Evolutionary conservation across 176 grass and related monocot species (phyloP), one percentile per base, ranked within the genome.

Genomic region (Ensete ventricosum): DNA sequence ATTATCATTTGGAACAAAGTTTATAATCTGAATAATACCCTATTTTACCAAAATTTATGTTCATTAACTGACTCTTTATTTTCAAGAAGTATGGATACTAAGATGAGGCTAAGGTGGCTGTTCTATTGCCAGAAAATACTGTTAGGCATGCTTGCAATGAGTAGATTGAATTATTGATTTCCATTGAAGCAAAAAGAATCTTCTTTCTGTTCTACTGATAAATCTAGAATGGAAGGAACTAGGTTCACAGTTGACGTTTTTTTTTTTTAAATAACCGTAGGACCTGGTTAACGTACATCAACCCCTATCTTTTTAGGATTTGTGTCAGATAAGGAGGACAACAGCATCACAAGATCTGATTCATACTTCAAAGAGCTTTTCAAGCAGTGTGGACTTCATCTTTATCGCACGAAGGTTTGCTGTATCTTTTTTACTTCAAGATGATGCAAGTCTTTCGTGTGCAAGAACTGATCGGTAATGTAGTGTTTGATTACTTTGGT

Each of bases 261-360:
- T 23, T 23, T 29, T 65, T 65, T 9, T 65, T 26, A 29, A 23
- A 2, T 43, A 43, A 43, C 3, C 34, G 5, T 43, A 43, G 34
- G 4, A 43, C 5, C 3, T 43, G 34, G 34, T 43, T 43, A 43
- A 43, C 34, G 34, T 5, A 43, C 34, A 43, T 43, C 34, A 27
- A 27, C 1, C 11, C 3, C 27, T 7, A 9, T 74, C 21, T 24
- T 29, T 57, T 26, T 84, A 99, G 95, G 95, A 69, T 99, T 94
- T 89, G 90, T 99, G 53, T 73, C 94, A 82, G 95, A 99, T 82
- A 99, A 91, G 82, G 95, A 74, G 64, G 91, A 99, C 85, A 90
- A 94, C 70, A 99, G 95, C 59, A 71, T 99, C 77, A 99, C 95
- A 52, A 93, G 95, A 81, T 99, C 95, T 4, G 95, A 99, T 76